Base-by-base conservation (phyloP, 2,329 filamentous ascomycete species). In the Chalara sp. region DNA sequence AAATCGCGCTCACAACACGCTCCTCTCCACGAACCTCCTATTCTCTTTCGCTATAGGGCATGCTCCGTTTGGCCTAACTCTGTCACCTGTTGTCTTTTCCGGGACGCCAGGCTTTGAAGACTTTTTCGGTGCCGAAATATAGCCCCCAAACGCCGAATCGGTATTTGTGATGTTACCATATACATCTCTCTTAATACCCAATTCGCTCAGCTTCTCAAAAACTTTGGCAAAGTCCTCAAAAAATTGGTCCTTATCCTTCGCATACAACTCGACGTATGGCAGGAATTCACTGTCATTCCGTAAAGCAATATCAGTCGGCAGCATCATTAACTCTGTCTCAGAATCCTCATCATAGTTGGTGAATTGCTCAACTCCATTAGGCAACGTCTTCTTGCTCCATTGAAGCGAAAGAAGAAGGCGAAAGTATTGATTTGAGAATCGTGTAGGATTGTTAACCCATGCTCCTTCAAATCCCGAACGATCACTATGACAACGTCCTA, bases 221-320 rank as follows among this genome's bases (percentile, higher is more conserved):
- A 73, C 81, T 51, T 72, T 72, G 11, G 72, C 62, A 59, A 84
- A 84, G 61, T 84, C 74, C 44, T 72, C 71, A 58, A 82, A 84
- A 69, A 84, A 84, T 43, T 73, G 54, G 0, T 83, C 79, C 65
- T 81, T 81, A 59, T 84, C 79, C 46, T 73, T 67, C 4, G 80
- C 79, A 60, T 84, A 84, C 53, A 69, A 61, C 63, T 80, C 70
- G 10, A 84, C 80, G 74, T 76, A 84, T 6, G 67, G 67, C 13
- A 68, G 63, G 62, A 85, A 84, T 5, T 56, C 61, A 3, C 70
- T 63, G 56, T 85, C 81, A 1, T 72, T 68, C 4, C 76, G 66
- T 39, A 84, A 68, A 5, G 80, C 75, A 60, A 84, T 75, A 61
- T 84, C 81, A 2, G 80, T 83, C 0, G 81, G 81, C 61, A 84